phyloP scores from a whole-genome alignment of 2,329 filamentous ascomycete species.

The Elsinoe batatas region DNA sequence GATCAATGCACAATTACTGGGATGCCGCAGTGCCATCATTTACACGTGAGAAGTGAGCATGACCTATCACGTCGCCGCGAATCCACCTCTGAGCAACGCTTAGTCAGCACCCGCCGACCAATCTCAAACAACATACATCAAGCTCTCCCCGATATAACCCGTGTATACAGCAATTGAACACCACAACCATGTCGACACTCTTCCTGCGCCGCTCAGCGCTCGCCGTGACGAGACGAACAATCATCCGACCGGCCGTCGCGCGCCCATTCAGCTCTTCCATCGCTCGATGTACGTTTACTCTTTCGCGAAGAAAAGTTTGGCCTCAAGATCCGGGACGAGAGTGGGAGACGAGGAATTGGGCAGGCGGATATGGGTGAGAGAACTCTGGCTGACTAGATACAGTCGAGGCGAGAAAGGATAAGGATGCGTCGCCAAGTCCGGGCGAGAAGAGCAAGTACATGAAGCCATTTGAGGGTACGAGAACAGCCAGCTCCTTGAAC shows the following conservation, averaged over 20 bases:
- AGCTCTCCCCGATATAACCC: conserved; percentile 7
- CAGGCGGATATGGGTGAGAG: background rate
- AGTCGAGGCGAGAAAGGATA: conserved; percentile 19
- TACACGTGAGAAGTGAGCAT: background rate
- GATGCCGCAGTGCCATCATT: no score
- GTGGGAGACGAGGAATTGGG: background rate
- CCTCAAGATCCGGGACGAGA: conserved; percentile 1
- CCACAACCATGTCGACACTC: conserved; percentile 22
- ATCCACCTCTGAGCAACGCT: background rate
- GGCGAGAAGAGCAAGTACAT: conserved; percentile 30
- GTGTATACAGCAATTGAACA: conserved; percentile 12
- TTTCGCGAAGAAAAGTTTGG: background rate
- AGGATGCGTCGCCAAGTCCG: conserved; percentile 26
- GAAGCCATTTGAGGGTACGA: conserved; percentile 38
- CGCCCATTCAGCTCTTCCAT: conserved; percentile 40
- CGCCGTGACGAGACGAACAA: conserved; percentile 37
- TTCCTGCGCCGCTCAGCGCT: conserved; percentile 43
- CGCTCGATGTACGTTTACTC: conserved; percentile 34
- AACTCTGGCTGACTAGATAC: conserved; percentile 21
- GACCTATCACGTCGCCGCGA: background rate
- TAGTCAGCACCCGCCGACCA: conserved; percentile 2
- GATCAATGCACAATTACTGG: no score
- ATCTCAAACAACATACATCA: conserved; percentile 4
- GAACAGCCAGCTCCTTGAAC: background rate
- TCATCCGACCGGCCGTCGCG: conserved; percentile 31